Evolutionary conservation across 225 moss, liverwort and hornwort species (phyloP), one percentile per base, ranked within the genome.

Genomic region (Marchantia polymorpha): DNA sequence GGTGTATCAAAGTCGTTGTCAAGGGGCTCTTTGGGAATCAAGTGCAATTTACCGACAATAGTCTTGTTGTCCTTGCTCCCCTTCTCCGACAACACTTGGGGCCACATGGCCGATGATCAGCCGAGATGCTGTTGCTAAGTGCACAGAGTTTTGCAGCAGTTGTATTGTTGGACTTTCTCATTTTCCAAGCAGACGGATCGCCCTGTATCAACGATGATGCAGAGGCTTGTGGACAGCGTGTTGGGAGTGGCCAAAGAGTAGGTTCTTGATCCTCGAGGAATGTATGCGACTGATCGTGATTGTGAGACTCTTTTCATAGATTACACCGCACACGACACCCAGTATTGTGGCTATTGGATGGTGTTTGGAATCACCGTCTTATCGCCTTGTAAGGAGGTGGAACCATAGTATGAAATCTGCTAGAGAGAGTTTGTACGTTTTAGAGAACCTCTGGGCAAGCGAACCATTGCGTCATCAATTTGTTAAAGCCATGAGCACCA

Each of bases 161-260:
- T 30, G 4, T 75, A 6, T 46, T 59, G 59, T 59, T 59, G 58
- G 75, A 75, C 10, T 39, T 58, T 54, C 59, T 75, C 5, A 11
- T 75, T 59, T 31, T 39, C 8, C 30, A 20, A 59, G 31, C 25
- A 10, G 29, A 22, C 31, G 75, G 59, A 75, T 75, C 75, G 56
- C 59, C 31, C 39, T 31, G 55, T 10, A 59, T 22, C 7, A 23
- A 81, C 12, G 72, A 94, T 90, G 90, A 94, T 96, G 64, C 91
- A 94, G 75, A 86, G 92, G 78, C 77, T 96, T 65, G 91, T 96
- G 73, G 96, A 96, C 83, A 83, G 52, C 79, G 90, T 86, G 30
- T 83, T 96, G 78, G 94, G 94, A 74, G 83, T 96, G 80, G 96
- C 90, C 0, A 96, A 96, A 91, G 96, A 96, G 96, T 96, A 84